Percentiles rank a stretch among this genome's conserved stretches.
phyloP scores from a whole-genome alignment of 1,139 yeast genomes.

The Saccharomycopsis hybrid region DNA sequence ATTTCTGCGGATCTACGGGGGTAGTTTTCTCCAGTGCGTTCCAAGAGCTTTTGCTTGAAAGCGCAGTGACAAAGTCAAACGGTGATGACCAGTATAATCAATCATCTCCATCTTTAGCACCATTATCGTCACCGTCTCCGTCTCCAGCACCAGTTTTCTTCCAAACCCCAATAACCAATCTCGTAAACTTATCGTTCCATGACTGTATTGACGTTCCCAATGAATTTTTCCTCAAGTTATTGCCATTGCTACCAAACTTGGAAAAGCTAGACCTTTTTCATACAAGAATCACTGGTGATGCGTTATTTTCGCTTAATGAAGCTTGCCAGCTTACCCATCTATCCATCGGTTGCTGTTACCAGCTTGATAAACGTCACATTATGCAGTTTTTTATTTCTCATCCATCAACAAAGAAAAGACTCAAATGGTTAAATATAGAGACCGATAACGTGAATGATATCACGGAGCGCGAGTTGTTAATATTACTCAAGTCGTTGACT shows the following conservation, averaged over 20 bases:
- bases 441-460: slow-evolving; percentile 20
- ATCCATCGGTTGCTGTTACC: slow-evolving; percentile 73
- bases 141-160: slow-evolving; percentile 14
- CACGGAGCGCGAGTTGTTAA: slow-evolving; percentile 13
- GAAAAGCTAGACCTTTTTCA: slow-evolving; percentile 75
- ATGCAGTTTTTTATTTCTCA: slow-evolving; percentile 56
- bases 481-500: slow-evolving; percentile 37
- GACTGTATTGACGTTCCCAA: slow-evolving; percentile 78
- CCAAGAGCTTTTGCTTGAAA: slow-evolving; percentile 31
- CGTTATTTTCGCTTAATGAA: slow-evolving; percentile 43
- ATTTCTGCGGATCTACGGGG: slow-evolving; percentile 86
- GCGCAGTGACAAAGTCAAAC: no score
- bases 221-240: slow-evolving; percentile 46
- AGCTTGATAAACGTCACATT: slow-evolving; percentile 67
- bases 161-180: slow-evolving; percentile 30
- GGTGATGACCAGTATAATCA: no score
- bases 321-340: slow-evolving; percentile 64
- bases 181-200: slow-evolving; percentile 62
- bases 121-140: no score
- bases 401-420: slow-evolving; percentile 28
- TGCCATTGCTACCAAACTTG: slow-evolving; percentile 53
- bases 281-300: slow-evolving; percentile 62
- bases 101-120: no score
- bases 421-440: slow-evolving; percentile 74
- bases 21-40: slow-evolving; percentile 60